These are phyloP conservation scores for Micractinium sp. DNA, from an alignment of 139 green algal species.

Conservation along the genomic window DNA sequence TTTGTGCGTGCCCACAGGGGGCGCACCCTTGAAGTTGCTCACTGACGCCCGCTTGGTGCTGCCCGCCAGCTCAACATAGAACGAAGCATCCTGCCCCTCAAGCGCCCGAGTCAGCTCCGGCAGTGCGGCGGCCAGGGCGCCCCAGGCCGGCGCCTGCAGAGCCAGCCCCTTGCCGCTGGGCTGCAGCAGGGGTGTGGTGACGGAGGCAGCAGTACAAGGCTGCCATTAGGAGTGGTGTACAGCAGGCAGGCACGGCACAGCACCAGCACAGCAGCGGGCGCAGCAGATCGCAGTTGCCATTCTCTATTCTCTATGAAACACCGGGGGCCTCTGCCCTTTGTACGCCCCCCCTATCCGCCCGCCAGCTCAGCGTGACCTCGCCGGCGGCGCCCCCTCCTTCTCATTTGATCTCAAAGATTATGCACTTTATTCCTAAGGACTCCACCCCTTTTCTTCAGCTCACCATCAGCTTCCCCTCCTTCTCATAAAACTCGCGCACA, in stretches of 20 bases:
- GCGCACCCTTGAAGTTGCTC: slow-evolving; percentile 35
- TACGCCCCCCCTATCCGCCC: too few relatives aligned
- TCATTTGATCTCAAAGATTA: too few relatives aligned
- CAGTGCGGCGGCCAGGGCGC: not conserved
- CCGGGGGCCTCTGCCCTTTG: too few relatives aligned
- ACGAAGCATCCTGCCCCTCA: not conserved
- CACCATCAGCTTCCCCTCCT: slow-evolving; percentile 39
- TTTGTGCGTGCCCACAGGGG: not conserved
- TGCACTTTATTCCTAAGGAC: too few relatives aligned
- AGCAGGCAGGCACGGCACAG: not conserved
- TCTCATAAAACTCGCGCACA: slow-evolving; percentile 66
- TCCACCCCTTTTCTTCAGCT: not conserved
- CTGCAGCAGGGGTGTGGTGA: not conserved
- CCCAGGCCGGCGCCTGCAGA: slow-evolving; percentile 27
- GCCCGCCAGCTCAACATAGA: not conserved
- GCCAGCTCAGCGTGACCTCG: not conserved
- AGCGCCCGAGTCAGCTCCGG: not conserved
- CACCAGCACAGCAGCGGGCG: not conserved
- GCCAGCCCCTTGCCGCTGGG: not conserved
- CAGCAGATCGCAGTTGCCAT: not conserved
- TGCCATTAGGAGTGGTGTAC: too few relatives aligned
- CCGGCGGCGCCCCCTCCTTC: not conserved
- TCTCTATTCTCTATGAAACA: too few relatives aligned
- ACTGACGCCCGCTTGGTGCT: slow-evolving; percentile 33
- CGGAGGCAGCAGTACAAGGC: not conserved